These are phyloP conservation scores for Ilex asprella DNA, from an alignment of 257 asterid genomes.

Conservation along the genomic window DNA sequence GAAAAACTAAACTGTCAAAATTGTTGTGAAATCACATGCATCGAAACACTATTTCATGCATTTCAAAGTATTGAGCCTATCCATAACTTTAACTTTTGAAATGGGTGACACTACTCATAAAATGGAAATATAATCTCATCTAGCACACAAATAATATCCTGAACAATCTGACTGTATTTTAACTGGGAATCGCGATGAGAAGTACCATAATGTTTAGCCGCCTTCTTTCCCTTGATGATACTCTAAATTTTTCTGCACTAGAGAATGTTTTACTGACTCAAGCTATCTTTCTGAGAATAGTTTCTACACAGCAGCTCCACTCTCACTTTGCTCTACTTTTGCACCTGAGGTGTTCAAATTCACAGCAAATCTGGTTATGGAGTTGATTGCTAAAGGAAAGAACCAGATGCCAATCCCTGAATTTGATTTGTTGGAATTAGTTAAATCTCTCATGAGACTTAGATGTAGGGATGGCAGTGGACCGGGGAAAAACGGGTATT, in stretches of 20 bases:
- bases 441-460: conserved; percentile 53
- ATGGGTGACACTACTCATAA: too few species aligned
- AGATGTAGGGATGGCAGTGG: too few species aligned
- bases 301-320: conserved; percentile 79
- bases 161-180: neutral
- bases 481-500: too few species aligned
- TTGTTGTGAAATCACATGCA: too few species aligned
- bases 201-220: neutral
- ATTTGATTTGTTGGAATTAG: conserved; percentile 38
- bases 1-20: too few species aligned
- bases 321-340: conserved; percentile 66
- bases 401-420: conserved; percentile 39
- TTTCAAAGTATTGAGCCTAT: too few species aligned
- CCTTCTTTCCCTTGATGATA: neutral
- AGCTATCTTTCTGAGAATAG: too few species aligned
- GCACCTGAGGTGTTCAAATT: conserved; percentile 49
- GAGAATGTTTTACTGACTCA: conserved; percentile 11
- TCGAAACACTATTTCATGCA: too few species aligned
- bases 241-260: neutral
- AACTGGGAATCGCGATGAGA: neutral
- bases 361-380: conserved; percentile 33
- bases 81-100: too few species aligned
- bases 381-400: conserved; percentile 61
- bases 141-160: too few species aligned
- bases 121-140: too few species aligned